Percentiles rank a stretch among this genome's conserved stretches.
These are phyloP conservation scores for Hypoxylon perforatum DNA, from an alignment of 495 filamentous ascomycete genomes.

Conservation along the genomic window DNA sequence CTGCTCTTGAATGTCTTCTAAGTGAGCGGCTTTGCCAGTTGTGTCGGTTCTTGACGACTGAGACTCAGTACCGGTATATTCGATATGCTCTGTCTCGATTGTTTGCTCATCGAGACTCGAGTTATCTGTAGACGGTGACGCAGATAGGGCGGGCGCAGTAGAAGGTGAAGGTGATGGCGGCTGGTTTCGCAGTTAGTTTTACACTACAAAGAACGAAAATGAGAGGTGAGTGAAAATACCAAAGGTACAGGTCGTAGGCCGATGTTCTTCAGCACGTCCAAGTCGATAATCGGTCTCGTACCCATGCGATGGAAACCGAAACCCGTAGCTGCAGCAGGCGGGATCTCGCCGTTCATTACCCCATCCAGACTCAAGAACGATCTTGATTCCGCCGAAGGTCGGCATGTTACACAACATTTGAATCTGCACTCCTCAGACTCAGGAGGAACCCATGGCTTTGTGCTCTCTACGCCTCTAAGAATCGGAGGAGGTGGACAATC, in stretches of 20 bases:
- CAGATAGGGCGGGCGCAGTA: slow-evolving; percentile 6
- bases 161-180: background rate
- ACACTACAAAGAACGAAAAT: background rate
- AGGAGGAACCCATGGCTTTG: slow-evolving; percentile 53
- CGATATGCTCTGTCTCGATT: background rate
- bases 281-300: slow-evolving; percentile 47
- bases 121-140: background rate
- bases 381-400: slow-evolving; percentile 55
- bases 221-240: slow-evolving; percentile 39
- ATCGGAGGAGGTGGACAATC: slow-evolving; percentile 20
- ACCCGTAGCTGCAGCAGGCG: slow-evolving; percentile 52
- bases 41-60: background rate
- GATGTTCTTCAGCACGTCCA: slow-evolving; percentile 46
- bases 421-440: slow-evolving; percentile 59
- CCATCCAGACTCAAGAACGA: slow-evolving; percentile 62
- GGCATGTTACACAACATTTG: slow-evolving; percentile 64
- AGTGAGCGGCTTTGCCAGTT: background rate
- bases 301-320: slow-evolving; percentile 53
- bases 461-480: slow-evolving; percentile 20
- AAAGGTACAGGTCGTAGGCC: slow-evolving; percentile 49
- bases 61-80: background rate
- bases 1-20: background rate
- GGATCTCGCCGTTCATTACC: slow-evolving; percentile 57
- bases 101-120: background rate
- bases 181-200: slow-evolving; percentile 25